Percentiles rank a stretch among this genome's conserved stretches.
These are phyloP conservation scores for Solanum raphanifolium DNA, from an alignment of 257 asterid species.

Conservation along the genomic window DNA sequence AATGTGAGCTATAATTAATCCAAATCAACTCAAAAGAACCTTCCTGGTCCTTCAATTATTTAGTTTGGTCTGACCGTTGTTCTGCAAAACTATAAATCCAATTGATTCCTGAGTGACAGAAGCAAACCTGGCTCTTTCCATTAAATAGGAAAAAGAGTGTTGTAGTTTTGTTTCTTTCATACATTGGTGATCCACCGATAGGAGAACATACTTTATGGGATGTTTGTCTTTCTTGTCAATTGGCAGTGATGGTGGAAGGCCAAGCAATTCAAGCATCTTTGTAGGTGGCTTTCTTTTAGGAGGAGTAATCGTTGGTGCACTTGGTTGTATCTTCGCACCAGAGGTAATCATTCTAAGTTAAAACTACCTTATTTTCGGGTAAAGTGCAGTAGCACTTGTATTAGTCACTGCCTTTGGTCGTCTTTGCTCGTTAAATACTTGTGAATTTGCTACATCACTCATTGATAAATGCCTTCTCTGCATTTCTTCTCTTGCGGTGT, in stretches of 20 bases:
- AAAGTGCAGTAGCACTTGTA: neutral
- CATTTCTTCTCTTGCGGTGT: neutral
- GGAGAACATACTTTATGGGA: neutral
- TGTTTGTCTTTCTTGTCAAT: constrained; percentile 10
- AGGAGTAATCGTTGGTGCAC: constrained; percentile 32
- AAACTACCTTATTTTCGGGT: neutral
- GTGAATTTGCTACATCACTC: neutral
- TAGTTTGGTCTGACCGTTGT: neutral
- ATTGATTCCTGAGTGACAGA: neutral
- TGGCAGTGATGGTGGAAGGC: constrained; percentile 33
- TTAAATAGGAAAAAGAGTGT: neutral
- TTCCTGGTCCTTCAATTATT: neutral
- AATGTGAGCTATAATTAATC: neutral
- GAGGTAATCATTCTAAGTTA: constrained; percentile 15
- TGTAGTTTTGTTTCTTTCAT: neutral
- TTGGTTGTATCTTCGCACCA: constrained; percentile 41
- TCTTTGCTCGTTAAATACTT: neutral
- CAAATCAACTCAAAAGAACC: neutral
- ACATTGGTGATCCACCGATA: neutral
- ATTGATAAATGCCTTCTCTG: neutral
- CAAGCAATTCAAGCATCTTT: constrained; percentile 20
- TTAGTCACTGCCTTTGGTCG: neutral
- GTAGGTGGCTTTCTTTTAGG: constrained; percentile 39
- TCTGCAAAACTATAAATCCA: neutral
- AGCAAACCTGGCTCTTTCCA: neutral